Evolutionary conservation across 2,329 filamentous ascomycete species (phyloP).

Genomic region (Verruconis gallopava): DNA sequence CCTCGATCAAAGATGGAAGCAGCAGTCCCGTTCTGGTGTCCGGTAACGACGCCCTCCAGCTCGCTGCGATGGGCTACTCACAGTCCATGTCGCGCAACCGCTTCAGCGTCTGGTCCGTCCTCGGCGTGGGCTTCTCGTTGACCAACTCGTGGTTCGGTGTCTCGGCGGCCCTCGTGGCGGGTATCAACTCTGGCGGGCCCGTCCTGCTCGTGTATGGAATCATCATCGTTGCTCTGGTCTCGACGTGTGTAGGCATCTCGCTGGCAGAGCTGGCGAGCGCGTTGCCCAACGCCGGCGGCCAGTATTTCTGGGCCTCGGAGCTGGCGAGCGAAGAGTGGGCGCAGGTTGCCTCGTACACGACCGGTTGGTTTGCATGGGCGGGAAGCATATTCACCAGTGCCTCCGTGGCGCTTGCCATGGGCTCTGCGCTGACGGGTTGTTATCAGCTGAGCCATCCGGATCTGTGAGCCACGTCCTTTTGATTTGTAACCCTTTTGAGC

Average conservation of each 20-base stretch:
- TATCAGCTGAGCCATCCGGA: conserved; percentile 39
- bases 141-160: no score
- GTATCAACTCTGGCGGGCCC: conserved; percentile 51
- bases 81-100: no score
- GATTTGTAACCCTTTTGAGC: no score
- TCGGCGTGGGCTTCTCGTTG: no score
- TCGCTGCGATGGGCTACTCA: no score
- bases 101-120: no score
- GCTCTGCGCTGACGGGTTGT: conserved; percentile 36
- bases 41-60: no score
- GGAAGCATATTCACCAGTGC: conserved; percentile 52
- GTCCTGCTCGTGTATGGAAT: conserved; percentile 61
- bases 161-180: no score
- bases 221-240: conserved; percentile 52
- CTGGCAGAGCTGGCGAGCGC: conserved; percentile 58
- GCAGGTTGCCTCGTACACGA: conserved; percentile 54
- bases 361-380: conserved; percentile 58
- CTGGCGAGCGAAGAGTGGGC: conserved; percentile 52
- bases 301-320: conserved; percentile 60
- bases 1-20: no score
- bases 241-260: conserved; percentile 49
- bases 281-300: conserved; percentile 54
- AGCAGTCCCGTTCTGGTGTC: no score
- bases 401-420: conserved; percentile 37
- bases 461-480: conserved; percentile 34